Percentiles rank a stretch among this genome's conserved stretches.
Evolutionary conservation across 2,329 filamentous ascomycete species (phyloP).

Genomic region (Neonectria magnoliae): DNA sequence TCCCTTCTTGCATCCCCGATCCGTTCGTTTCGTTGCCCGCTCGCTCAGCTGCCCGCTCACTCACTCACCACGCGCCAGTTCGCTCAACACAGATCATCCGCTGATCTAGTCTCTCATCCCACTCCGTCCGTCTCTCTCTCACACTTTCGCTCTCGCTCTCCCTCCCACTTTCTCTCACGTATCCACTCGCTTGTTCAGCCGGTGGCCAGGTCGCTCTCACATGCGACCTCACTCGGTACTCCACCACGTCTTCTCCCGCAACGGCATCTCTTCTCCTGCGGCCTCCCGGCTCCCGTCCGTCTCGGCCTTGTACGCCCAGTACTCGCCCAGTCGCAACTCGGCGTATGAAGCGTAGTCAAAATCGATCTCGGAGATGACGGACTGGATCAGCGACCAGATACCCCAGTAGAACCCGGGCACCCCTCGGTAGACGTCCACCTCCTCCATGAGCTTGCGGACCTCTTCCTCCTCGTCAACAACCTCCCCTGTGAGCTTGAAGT

Average conservation of each 20-base stretch:
- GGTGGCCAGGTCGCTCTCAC: conserved; percentile 10
- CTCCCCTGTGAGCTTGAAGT: conserved; percentile 64
- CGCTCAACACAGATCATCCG: not conserved
- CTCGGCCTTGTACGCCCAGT: conserved; percentile 90
- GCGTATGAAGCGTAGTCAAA: conserved; percentile 97
- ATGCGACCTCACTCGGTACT: conserved; percentile 34
- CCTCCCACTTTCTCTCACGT: not conserved
- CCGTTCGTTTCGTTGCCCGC: not conserved
- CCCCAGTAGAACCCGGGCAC: conserved; percentile 93
- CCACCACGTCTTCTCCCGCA: conserved; percentile 85
- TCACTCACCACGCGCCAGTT: conserved; percentile 1
- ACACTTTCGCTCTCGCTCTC: not conserved
- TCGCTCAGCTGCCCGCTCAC: not conserved
- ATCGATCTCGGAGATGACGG: conserved; percentile 92
- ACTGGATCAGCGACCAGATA: conserved; percentile 95
- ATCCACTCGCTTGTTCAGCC: conserved; percentile 12
- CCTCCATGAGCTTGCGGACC: conserved; percentile 73
- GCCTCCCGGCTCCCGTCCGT: conserved; percentile 67
- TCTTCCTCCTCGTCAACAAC: conserved; percentile 67
- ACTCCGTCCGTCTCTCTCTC: not conserved
- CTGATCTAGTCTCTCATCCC: not conserved
- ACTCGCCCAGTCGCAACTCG: conserved; percentile 85
- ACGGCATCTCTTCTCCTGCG: conserved; percentile 68
- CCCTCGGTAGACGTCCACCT: conserved; percentile 89
- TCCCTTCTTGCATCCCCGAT: conserved; percentile 8